Evolutionary conservation across 2,329 filamentous ascomycete genomes (phyloP), one percentile per base, ranked within the genome.

Genomic region (Aspergillus sp.): DNA sequence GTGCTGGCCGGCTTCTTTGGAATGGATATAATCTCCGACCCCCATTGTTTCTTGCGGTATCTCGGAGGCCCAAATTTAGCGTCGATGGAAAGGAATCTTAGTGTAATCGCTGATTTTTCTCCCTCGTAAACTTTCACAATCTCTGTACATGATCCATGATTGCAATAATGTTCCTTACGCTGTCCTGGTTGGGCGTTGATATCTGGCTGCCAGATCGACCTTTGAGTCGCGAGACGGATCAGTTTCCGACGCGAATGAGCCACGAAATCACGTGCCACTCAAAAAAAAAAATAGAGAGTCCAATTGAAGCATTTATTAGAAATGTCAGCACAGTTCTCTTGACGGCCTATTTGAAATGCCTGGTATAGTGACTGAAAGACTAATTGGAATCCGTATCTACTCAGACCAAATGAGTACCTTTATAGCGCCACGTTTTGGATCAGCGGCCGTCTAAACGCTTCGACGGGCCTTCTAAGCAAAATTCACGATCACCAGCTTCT

Each of bases 341-440:
- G 25, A 4, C 10, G 4, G 7, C 9, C 25, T 27, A 9, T 27
- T 25, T 27, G 25, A 27, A 27, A 27, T 27, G 25, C 9, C 25
- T 27, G 25, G 10, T 30, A 30, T 30, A 30, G 25, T 30, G 25
- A 30, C 25, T 5, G 9, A 5, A 30, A 30, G 4, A 12, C 25
- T 2, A 30, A 30, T 10, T 12, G 10, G 12, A 5, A 30, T 12
- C 10, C 12, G 4, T 30, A 30, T 30, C 5, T 12, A 30, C 3
- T 12, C 25, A 12, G 10, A 30, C 25, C 10, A 10, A 30, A 30
- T 30, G 25, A 30, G 25, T 10, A 96, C 90, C 79, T 97, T 97
- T 72, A 97, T 96, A 15, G 90, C 89, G 5, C 91, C 90, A 45
- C 87, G 95, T 76, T 86, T 90, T 37, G 89, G 85, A 70, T 96